phyloP scores from a whole-genome alignment of 495 filamentous ascomycete genomes.

The Barbatosphaeria neglecta region DNA sequence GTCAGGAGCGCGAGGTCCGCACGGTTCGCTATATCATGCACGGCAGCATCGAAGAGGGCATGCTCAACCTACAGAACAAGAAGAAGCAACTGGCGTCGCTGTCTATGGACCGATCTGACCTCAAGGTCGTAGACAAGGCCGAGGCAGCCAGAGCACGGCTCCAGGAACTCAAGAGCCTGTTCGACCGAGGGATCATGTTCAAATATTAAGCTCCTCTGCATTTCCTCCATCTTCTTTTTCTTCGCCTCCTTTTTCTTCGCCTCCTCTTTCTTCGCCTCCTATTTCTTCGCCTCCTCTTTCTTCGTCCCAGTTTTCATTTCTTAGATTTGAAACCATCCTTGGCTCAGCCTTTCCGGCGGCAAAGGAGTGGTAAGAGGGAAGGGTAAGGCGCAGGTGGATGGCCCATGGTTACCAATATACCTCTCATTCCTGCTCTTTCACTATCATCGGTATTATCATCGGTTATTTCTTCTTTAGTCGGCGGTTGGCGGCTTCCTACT shows the following conservation, averaged over 20 bases:
- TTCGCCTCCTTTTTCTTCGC: not conserved
- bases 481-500: too few species aligned
- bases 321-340: too few species aligned
- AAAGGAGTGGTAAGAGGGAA: too few species aligned
- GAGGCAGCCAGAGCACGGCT: conserved; percentile 67
- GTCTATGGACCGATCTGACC: conserved; percentile 52
- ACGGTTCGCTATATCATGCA: conserved; percentile 82
- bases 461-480: too few species aligned
- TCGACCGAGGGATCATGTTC: too few species aligned
- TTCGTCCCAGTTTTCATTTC: too few species aligned
- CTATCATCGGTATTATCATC: too few species aligned
- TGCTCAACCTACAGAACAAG: conserved; percentile 76
- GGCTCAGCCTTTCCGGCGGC: too few species aligned
- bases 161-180: conserved; percentile 70
- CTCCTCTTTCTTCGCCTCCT: not conserved
- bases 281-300: not conserved
- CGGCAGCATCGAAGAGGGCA: conserved; percentile 86
- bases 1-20: conserved; percentile 72
- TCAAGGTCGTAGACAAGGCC: conserved; percentile 51
- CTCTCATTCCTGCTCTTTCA: too few species aligned
- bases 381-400: too few species aligned
- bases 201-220: too few species aligned
- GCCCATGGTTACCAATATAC: too few species aligned
- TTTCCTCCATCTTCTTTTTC: not conserved
- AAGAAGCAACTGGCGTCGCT: conserved; percentile 82